A percentile compares a stretch with the other conserved stretches of the same genome.
phyloP scores from a whole-genome alignment of 1,284 basidiomycete genomes.

The Sporisorium sorghi region DNA sequence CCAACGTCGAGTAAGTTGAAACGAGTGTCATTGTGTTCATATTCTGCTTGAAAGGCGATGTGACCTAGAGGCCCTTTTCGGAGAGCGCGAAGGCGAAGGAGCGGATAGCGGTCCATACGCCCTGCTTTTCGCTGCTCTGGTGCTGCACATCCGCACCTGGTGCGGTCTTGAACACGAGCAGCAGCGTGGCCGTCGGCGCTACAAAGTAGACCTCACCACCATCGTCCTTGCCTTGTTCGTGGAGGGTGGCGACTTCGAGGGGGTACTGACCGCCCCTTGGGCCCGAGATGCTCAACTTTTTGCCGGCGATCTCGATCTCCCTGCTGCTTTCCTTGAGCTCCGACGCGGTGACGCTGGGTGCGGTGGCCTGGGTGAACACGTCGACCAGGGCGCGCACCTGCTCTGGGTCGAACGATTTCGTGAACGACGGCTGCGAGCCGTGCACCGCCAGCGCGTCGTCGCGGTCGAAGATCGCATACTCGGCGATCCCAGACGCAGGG shows the following conservation, averaged over 20 bases:
- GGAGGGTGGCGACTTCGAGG: conserved; percentile 32
- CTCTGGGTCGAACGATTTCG: conserved; percentile 25
- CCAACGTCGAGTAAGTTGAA: background rate
- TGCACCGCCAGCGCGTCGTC: conserved; percentile 29
- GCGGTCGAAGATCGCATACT: conserved; percentile 46
- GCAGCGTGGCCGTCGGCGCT: conserved; percentile 31
- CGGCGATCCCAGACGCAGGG: conserved; percentile 31
- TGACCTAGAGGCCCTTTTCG: conserved; percentile 40
- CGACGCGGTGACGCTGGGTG: conserved; percentile 23
- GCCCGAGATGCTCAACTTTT: conserved; percentile 32
- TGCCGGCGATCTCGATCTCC: conserved; percentile 20
- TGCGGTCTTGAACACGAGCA: conserved; percentile 43
- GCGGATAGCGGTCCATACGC: conserved; percentile 37
- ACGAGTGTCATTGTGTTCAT: background rate
- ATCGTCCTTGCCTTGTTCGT: conserved; percentile 16
- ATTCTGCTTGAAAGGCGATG: background rate
- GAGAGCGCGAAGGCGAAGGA: conserved; percentile 36
- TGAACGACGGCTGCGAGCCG: conserved; percentile 31
- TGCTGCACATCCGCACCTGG: conserved; percentile 25
- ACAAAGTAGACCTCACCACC: conserved; percentile 35
- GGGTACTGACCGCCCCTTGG: conserved; percentile 43
- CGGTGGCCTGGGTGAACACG: conserved; percentile 33
- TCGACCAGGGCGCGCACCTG: conserved; percentile 31
- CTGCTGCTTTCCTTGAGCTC: conserved; percentile 18
- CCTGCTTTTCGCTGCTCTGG: conserved; percentile 39